Base-by-base conservation (phyloP, 2,329 filamentous ascomycete genomes). In the Verticillium klebahnii region DNA sequence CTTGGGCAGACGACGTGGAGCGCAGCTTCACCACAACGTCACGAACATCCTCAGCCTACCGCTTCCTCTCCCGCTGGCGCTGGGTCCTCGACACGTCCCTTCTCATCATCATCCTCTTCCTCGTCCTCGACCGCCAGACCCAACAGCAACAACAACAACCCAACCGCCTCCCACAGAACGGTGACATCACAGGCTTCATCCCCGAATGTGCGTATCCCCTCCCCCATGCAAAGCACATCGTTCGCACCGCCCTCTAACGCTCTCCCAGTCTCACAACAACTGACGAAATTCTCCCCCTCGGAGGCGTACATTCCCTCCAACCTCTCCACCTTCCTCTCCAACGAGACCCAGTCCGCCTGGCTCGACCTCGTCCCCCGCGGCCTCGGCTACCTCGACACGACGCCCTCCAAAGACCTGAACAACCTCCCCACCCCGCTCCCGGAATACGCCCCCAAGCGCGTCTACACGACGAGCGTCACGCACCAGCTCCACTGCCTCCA, bases 401-500 rank as follows among this genome's bases (percentile, higher is more conserved):
- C 57, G 25, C 17, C 37, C 23, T 12, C 29, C 37, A 69, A 75
- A 54, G 57, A 75, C 57, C 74, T 75, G 67, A 67, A 75, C 52
- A 74, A 76, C 66, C 71, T 79, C 12, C 77, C 76, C 2, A 70
- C 67, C 6, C 71, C 67, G 17, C 67, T 80, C 8, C 55, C 70
- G 17, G 68, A 66, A 19, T 77, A 70, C 61, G 65, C 69, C 3
- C 66, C 70, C 17, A 69, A 72, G 45, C 76, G 74, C 52, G 72
- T 75, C 57, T 78, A 75, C 65, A 78, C 77, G 1, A 77, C 77
- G 0, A 75, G 74, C 2, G 72, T 79, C 64, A 79, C 77, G 3
- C 78, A 80, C 62, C 78, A 80, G 66, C 70, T 80, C 2, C 76
- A 79, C 65, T 80, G 78, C 63, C 69, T 79, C 37, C 39, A 74